phyloP scores from a whole-genome alignment of 768 basidiomycete species.

The Tricholoma flavovirens region DNA sequence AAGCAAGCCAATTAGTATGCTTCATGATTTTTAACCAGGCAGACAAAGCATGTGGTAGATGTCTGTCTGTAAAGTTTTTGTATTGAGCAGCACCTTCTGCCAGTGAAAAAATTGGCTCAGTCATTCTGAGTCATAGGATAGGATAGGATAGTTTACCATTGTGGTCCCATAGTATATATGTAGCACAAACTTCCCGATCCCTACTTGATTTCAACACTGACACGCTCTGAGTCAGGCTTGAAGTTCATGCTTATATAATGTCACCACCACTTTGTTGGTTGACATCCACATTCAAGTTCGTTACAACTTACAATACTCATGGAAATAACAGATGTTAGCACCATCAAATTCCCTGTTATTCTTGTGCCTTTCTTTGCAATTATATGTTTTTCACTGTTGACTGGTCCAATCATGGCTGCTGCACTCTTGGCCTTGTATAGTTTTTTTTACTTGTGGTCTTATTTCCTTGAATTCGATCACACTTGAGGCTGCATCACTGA shows the following conservation, averaged over 20 bases:
- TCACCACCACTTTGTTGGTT: no score
- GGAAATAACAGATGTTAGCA: conserved; percentile 45
- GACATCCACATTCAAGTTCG: no score
- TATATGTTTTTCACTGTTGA: conserved; percentile 89
- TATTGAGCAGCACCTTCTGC: no score
- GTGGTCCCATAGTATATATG: no score
- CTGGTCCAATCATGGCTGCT: conserved; percentile 95
- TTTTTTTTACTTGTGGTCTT: conserved; percentile 77
- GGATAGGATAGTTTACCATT: no score
- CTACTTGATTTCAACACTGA: no score
- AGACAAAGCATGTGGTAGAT: background rate
- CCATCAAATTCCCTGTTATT: conserved; percentile 54
- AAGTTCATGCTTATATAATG: no score
- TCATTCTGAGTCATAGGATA: no score
- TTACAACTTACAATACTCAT: no score
- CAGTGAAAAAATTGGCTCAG: no score
- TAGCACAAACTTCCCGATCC: no score
- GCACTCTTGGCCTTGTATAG: conserved; percentile 84
- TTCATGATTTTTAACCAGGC: background rate
- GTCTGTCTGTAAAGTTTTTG: background rate
- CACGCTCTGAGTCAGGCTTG: no score
- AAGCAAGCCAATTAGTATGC: background rate
- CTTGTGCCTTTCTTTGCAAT: conserved; percentile 89
- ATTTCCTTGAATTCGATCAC: conserved; percentile 51
- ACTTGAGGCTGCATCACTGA: conserved; percentile 62